These are phyloP conservation scores for Hygrophila difformis DNA, from an alignment of 257 asterid genomes.

Conservation along the genomic window DNA sequence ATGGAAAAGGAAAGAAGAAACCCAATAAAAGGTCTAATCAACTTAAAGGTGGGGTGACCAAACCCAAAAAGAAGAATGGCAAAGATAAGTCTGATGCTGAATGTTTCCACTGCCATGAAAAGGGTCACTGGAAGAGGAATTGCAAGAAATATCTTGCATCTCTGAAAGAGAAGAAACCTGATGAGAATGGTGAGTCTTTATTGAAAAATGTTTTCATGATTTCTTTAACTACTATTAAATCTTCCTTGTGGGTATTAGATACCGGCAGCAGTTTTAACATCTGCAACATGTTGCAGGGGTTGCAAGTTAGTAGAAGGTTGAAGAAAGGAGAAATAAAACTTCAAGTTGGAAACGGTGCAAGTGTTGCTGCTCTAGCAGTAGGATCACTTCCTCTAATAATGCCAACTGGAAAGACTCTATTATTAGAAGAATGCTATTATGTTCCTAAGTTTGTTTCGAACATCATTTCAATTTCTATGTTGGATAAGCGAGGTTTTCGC, in stretches of 20 bases:
- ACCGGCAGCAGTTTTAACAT: neutral
- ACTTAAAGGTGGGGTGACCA: neutral
- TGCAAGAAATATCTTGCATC: conserved; percentile 1
- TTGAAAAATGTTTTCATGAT: neutral
- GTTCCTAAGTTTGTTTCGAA: too few relatives aligned
- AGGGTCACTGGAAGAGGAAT: conserved; percentile 2
- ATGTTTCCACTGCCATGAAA: neutral
- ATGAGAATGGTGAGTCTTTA: neutral
- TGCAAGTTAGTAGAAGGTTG: neutral
- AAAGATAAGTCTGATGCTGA: conserved; percentile 2
- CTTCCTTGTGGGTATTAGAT: conserved; percentile 1
- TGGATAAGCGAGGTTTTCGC: too few relatives aligned
- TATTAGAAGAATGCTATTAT: neutral
- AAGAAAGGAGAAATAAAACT: conserved; percentile 2
- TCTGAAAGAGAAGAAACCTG: neutral
- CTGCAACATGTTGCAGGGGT: neutral
- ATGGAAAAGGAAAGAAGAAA: neutral
- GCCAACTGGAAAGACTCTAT: neutral
- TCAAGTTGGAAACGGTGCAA: conserved; percentile 6
- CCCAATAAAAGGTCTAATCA: neutral
- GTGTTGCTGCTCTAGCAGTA: conserved; percentile 1
- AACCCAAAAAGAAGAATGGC: neutral
- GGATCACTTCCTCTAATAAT: conserved; percentile 3
- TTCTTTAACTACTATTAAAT: neutral
- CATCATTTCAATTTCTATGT: too few relatives aligned